Base-by-base conservation (phyloP, 1,284 basidiomycete species). In the Moniliophthora roreri region DNA sequence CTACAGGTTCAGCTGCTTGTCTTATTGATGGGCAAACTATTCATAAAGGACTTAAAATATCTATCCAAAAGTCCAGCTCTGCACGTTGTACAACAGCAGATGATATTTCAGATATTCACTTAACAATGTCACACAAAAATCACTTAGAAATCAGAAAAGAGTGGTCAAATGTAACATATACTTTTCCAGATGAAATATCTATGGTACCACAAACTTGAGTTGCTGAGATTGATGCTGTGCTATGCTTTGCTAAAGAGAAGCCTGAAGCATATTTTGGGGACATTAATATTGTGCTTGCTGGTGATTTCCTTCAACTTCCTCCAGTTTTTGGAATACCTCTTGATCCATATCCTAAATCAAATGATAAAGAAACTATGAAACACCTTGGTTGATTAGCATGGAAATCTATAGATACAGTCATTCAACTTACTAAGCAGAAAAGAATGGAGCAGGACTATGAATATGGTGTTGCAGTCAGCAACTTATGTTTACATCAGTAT, bases 171-270 rank as follows among this genome's bases (percentile, higher is more conserved):
- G 52, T 53, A 4, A 16, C 3, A 16, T 23, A 41, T 8, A 15
- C 70, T 11, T 48, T 69, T 10, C 58, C 69, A 11, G 68, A 71
- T 53, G 69, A 73, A 53, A 55, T 67, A 0, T 73, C 69, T 9
- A 61, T 71, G 50, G 40, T 68, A 2, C 59, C 61, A 15, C 54
- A 52, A 13, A 34, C 60, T 11, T 48, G 68, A 0, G 44, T 71
- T 1, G 50, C 50, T 13, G 53, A 66, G 4, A 58, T 71, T 18
- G 63, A 64, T 41, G 55, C 66, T 40, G 55, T 60, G 0, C 38
- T 69, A 0, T 42, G 54, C 2, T 58, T 58, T 47, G 66, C 67
- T 0, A 70, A 63, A 46, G 61, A 62, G 7, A 48, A 57, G 3
- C 21, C 7, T 23, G 48, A 59, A 40, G 41, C 49, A 32, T 58